Evolutionary conservation across 192 early-diverging fungal genomes (phyloP), one percentile per base, ranked within the genome.

Genomic region (Ramicandelaber brevisporus): DNA sequence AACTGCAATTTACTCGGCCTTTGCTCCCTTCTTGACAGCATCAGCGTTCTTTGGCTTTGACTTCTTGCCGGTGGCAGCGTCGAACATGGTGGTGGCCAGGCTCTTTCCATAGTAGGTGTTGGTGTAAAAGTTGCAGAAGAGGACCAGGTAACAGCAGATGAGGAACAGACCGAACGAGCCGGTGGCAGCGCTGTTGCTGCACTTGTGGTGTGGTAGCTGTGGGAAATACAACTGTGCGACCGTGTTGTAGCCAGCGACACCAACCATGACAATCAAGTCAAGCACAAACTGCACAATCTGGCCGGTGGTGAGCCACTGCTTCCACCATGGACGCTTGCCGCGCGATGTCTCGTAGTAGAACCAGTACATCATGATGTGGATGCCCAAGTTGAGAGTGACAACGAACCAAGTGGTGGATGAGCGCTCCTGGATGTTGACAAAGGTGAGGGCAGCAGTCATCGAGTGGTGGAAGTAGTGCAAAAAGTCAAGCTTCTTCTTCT

Each of bases 381-480:
- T 77, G 26, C 64, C 56, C 55, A 86, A 62, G 54, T 90, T 89
- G 31, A 89, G 53, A 20, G 57, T 54, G 43, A 11, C 13, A n/a
- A 33, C 1, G 15, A 4, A 21, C n/a, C 36, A 37, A 17, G 29
- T 13, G 29, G 27, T 33, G 25, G 20, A 24, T 20, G 11, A 13
- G 11, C 21, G 33, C 24, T 10, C 6, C 13, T 32, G n/a, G 32
- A 17, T 34, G 19, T 17, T 12, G 26, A 4, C 26, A 17, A 60
- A 86, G 59, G 79, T 84, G 14, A 88, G 74, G 23, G 77, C 59
- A 65, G 80, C 74, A 14, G 84, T 88, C 53, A 82, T 62, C 30
- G 77, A 71, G 51, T 92, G 87, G 49, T 92, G 87, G 63, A 77
- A 92, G 39, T 77, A 80, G 40, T 92, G 87, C 26, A 92, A 53